Evolutionary conservation across 805 yeast species (phyloP).

Genomic region (Wickerhamiella bombiphila): DNA sequence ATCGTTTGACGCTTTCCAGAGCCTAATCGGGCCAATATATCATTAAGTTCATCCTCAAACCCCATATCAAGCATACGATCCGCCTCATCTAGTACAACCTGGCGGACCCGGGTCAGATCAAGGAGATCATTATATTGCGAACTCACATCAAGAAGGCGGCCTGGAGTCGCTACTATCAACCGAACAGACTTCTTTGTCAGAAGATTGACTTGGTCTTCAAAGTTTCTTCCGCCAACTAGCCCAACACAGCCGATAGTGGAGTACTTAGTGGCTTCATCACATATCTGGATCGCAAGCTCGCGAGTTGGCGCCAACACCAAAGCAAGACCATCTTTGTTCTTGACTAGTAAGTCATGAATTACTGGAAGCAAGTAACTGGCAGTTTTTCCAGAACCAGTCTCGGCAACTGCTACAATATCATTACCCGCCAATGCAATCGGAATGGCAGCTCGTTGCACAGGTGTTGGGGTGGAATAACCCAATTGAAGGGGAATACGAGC

Average conservation of each 20-base stretch:
- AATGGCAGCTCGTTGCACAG: slow-evolving; percentile 79
- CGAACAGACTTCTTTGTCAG: slow-evolving; percentile 45
- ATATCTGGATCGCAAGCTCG: slow-evolving; percentile 85
- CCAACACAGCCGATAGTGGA: slow-evolving; percentile 33
- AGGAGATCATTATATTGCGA: slow-evolving; percentile 56
- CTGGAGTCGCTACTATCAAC: slow-evolving; percentile 93
- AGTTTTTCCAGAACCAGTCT: slow-evolving; percentile 95
- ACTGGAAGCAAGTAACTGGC: slow-evolving; percentile 68
- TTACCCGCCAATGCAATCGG: slow-evolving; percentile 47
- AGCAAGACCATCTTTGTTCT: too few species aligned
- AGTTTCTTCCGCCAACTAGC: slow-evolving; percentile 80
- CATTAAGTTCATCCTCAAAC: slow-evolving; percentile 64
- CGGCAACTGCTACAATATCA: slow-evolving; percentile 82
- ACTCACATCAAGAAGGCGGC: slow-evolving; percentile 69
- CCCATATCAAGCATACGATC: slow-evolving; percentile 95
- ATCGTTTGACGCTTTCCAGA: slow-evolving; percentile 40
- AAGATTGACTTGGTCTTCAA: slow-evolving; percentile 53
- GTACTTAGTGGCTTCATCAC: neutral
- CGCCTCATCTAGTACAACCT: slow-evolving; percentile 80
- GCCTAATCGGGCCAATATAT: slow-evolving; percentile 45
- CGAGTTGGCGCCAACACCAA: slow-evolving; percentile 82
- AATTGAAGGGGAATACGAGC: slow-evolving; percentile 27
- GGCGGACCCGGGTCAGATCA: slow-evolving; percentile 44
- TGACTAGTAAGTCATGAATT: slow-evolving; percentile 36
- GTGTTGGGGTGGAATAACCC: slow-evolving; percentile 58